Conservation (phyloP, 2,329 filamentous ascomycete species). For the Talaromyces sp. region DNA sequence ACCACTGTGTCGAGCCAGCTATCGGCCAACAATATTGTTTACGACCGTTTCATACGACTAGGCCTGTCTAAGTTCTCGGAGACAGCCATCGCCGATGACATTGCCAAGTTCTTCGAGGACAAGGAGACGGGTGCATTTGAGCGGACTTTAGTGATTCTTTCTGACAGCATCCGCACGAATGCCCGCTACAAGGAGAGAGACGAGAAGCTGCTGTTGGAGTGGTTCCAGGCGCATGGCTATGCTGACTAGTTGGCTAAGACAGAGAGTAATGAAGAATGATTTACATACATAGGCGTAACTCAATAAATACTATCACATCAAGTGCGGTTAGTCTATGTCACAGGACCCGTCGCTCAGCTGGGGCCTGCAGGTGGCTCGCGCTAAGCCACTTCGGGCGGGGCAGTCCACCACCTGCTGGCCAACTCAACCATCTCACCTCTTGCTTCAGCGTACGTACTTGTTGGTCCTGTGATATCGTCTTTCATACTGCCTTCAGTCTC, state of each 20-base stretch:
- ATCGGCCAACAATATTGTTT: conserved; percentile 74
- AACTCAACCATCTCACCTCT: conserved; percentile 7
- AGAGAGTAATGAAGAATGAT: neutral
- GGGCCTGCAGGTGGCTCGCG: conserved; percentile 15
- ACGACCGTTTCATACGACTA: conserved; percentile 82
- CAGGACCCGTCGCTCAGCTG: conserved; percentile 12
- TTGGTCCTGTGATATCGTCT: conserved; percentile 4
- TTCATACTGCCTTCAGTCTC: neutral
- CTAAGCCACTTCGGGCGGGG: conserved; percentile 19
- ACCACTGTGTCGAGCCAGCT: conserved; percentile 67
- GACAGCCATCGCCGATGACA: conserved; percentile 66
- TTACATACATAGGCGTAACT: neutral
- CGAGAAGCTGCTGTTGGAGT: conserved; percentile 68
- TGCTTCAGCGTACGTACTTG: neutral
- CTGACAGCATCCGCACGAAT: conserved; percentile 79
- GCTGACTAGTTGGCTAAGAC: conserved; percentile 30
- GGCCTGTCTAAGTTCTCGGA: conserved; percentile 77
- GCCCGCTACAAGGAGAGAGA: conserved; percentile 81
- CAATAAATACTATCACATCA: too few species aligned
- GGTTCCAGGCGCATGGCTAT: conserved; percentile 66
- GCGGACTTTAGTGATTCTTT: conserved; percentile 77
- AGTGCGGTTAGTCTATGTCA: neutral
- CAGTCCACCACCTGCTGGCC: conserved; percentile 1
- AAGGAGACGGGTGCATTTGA: conserved; percentile 87
- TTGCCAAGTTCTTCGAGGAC: conserved; percentile 76